phyloP scores from a whole-genome alignment of 78 protist species.

The Planoprotostelium fungivorum region DNA sequence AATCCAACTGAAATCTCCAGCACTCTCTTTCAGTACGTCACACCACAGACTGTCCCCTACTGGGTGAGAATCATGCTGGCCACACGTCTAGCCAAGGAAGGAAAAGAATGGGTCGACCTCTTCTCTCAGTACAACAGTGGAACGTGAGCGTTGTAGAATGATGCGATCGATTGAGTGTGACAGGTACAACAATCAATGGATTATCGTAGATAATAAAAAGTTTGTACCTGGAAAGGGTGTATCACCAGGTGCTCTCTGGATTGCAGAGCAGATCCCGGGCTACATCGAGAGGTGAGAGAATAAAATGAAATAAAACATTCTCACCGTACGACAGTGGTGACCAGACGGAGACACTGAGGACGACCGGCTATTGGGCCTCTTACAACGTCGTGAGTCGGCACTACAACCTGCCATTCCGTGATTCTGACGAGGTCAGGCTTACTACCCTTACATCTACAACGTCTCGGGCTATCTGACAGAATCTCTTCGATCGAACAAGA shows the following conservation, averaged over 20 bases:
- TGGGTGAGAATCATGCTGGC: slow-evolving; percentile 67
- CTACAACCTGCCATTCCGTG: too few relatives aligned
- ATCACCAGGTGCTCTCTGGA: slow-evolving; percentile 51
- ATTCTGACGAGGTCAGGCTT: too few relatives aligned
- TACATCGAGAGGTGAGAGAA: too few relatives aligned
- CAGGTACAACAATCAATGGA: slow-evolving; percentile 80
- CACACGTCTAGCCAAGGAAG: slow-evolving; percentile 41
- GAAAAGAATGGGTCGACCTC: slow-evolving; percentile 55
- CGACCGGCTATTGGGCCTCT: slow-evolving; percentile 69
- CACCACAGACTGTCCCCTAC: slow-evolving; percentile 24
- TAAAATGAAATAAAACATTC: too few relatives aligned
- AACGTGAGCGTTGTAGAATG: too few relatives aligned
- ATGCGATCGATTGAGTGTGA: too few relatives aligned
- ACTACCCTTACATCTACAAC: slow-evolving; percentile 54
- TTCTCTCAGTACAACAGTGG: too few relatives aligned
- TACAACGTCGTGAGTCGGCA: slow-evolving; percentile 90
- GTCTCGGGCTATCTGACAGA: slow-evolving; percentile 53
- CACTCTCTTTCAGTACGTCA: too few relatives aligned
- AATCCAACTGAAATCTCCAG: too few relatives aligned
- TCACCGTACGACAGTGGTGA: slow-evolving; percentile 59
- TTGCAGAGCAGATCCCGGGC: slow-evolving; percentile 85
- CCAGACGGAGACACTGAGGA: slow-evolving; percentile 13
- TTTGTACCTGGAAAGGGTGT: slow-evolving; percentile 63
- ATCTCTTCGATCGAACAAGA: too few relatives aligned
- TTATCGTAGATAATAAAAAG: slow-evolving; percentile 54